These are phyloP conservation scores for Bruguiera hainesii DNA, from an alignment of 441 rosid species.

Conservation along the genomic window DNA sequence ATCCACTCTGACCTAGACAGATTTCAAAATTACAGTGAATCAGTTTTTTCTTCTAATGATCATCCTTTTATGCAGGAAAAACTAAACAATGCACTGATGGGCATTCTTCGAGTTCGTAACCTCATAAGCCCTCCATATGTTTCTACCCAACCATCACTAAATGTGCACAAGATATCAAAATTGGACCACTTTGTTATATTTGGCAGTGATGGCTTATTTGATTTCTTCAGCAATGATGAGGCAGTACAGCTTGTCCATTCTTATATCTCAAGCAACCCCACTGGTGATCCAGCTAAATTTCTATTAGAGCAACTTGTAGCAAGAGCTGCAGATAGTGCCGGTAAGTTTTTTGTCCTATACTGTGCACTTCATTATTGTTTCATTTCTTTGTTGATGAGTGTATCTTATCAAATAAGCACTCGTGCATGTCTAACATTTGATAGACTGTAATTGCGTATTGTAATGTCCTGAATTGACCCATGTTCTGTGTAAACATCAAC, in stretches of 20 bases:
- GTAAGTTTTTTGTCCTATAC: slow-evolving; percentile 30
- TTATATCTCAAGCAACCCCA: slow-evolving; percentile 50
- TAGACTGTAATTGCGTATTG: too few relatives aligned
- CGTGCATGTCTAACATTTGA: too few relatives aligned
- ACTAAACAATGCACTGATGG: slow-evolving; percentile 87
- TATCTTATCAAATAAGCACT: background rate
- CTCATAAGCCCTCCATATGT: slow-evolving; percentile 84
- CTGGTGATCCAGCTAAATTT: slow-evolving; percentile 90
- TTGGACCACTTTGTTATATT: slow-evolving; percentile 80
- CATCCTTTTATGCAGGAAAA: slow-evolving; percentile 47
- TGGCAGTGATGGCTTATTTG: slow-evolving; percentile 87
- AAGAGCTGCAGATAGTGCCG: slow-evolving; percentile 85
- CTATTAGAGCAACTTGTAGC: slow-evolving; percentile 69
- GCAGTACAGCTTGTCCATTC: slow-evolving; percentile 58
- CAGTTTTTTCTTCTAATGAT: background rate
- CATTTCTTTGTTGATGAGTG: background rate
- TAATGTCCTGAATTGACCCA: too few relatives aligned
- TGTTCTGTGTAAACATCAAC: background rate
- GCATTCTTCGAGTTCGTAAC: slow-evolving; percentile 78
- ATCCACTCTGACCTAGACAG: background rate
- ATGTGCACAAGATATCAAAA: slow-evolving; percentile 60
- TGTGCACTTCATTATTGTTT: background rate
- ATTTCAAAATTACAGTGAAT: background rate
- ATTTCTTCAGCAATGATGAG: slow-evolving; percentile 86
- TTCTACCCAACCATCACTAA: slow-evolving; percentile 69